A percentile compares a stretch with the other conserved stretches of the same genome.
These are phyloP conservation scores for Penicillium coprophilum DNA, from an alignment of 495 filamentous ascomycete species.

Conservation along the genomic window DNA sequence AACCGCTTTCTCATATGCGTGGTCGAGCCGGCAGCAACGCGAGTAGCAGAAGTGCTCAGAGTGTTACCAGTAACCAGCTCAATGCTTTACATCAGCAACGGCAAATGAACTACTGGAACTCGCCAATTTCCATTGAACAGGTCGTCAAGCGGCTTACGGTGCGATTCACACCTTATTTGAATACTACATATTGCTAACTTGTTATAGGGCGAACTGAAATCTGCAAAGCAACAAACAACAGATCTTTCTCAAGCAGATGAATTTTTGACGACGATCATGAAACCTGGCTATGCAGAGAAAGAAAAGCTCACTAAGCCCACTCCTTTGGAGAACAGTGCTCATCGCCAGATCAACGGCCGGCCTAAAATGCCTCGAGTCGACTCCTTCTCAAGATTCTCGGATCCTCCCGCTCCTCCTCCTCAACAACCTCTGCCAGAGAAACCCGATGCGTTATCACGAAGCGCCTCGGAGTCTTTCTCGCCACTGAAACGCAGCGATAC, in stretches of 20 bases:
- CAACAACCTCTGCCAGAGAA: conserved; percentile 90
- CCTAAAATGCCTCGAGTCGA: conserved; percentile 59
- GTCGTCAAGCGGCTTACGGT: conserved; percentile 93
- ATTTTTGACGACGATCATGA: conserved; percentile 73
- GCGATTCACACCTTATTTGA: conserved; percentile 39
- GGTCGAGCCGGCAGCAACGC: conserved; percentile 72
- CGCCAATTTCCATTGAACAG: conserved; percentile 87
- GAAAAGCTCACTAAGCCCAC: conserved; percentile 49
- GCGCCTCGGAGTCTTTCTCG: conserved; percentile 43
- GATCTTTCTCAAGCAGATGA: conserved; percentile 80
- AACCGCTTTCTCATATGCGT: conserved; percentile 59
- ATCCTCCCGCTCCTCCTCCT: conserved; percentile 87
- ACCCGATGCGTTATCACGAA: conserved; percentile 63
- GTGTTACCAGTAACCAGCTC: conserved; percentile 56
- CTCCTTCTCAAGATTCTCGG: conserved; percentile 67
- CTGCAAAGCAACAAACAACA: conserved; percentile 80
- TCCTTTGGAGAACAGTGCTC: conserved; percentile 35
- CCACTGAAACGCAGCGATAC: conserved; percentile 71
- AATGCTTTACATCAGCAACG: conserved; percentile 61
- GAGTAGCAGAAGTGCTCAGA: conserved; percentile 56
- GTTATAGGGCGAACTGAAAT: conserved; percentile 76
- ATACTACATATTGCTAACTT: conserved; percentile 16
- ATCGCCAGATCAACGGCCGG: conserved; percentile 46
- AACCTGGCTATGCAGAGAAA: conserved; percentile 64
- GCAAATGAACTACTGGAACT: conserved; percentile 78